Evolutionary conservation across 1,139 yeast species (phyloP).

Genomic region (Nakaseomyces uthaithaninus): DNA sequence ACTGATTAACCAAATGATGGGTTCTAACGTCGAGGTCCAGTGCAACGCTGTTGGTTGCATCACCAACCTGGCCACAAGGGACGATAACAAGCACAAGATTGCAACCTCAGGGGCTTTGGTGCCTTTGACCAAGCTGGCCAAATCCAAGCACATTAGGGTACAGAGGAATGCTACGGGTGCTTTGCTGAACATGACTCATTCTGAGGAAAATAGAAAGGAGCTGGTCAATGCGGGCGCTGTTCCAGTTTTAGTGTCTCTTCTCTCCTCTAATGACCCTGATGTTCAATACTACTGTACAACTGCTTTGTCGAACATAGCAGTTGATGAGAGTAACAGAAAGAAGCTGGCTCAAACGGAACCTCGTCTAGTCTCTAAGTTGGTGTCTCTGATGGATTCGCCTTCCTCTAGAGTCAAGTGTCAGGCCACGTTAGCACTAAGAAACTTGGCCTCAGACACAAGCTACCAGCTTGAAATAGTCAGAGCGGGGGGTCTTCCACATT

Average conservation of each 20-base stretch:
- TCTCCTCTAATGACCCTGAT: conserved; percentile 85
- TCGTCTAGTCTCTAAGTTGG: conserved; percentile 81
- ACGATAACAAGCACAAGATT: conserved; percentile 89
- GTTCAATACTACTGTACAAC: conserved; percentile 98
- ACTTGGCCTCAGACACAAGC: conserved; percentile 83
- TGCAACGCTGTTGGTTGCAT: conserved; percentile 99
- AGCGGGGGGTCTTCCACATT: conserved; percentile 89
- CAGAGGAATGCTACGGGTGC: conserved; percentile 99
- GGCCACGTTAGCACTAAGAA: conserved; percentile 91
- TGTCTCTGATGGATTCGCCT: conserved; percentile 82
- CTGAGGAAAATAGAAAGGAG: conserved; percentile 93
- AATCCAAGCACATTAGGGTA: conserved; percentile 88
- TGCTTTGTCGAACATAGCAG: conserved; percentile 93
- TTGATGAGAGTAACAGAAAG: conserved; percentile 83
- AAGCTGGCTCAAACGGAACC: conserved; percentile 89
- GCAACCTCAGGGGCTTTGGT: conserved; percentile 96
- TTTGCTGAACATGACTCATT: conserved; percentile 92
- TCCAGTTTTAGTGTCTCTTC: conserved; percentile 85
- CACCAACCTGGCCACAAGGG: conserved; percentile 97
- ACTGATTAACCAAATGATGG: conserved; percentile 93
- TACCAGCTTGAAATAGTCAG: conserved; percentile 94
- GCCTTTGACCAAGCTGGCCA: conserved; percentile 89
- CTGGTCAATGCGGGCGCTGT: conserved; percentile 97
- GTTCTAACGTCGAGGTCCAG: conserved; percentile 93
- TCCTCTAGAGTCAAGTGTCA: conserved; percentile 96